Evolutionary conservation across 495 filamentous ascomycete species (phyloP), one percentile per base, ranked within the genome.

Genomic region (Penicillium longicatenatum): DNA sequence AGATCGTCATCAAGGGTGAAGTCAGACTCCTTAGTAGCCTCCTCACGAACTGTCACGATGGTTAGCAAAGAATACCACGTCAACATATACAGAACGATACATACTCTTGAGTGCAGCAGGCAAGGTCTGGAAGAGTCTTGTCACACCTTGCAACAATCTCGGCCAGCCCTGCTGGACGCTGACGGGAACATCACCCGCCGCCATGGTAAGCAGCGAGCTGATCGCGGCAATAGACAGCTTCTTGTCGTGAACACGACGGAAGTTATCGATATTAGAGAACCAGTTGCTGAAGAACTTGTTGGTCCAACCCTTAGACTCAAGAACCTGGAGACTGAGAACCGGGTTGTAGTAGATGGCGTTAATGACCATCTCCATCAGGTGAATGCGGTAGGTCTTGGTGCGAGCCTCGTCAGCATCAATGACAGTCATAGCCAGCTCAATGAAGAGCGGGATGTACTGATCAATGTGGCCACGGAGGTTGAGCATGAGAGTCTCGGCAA

Each of bases 321-420:
- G 79, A 19, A 95, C 83, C 50, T 91, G 90, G 29, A 98, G 81
- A 58, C 89, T 78, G 57, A 96, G 82, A 35, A 81, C 70, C 3
- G 94, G 91, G 75, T 97, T 96, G 77, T 98, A 98, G 80, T 98
- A 97, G 61, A 97, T 91, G 51, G 89, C 89, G 74, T 98, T 98
- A 81, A 98, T 94, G 51, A 98, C 85, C 89, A 98, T 96, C 78
- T 98, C 95, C 91, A 98, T 96, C 49, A 98, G 75, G 72, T 98
- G 93, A 43, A 98, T 90, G 61, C 88, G 85, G 76, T 97, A 96
- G 12, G 90, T 90, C 80, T 94, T 97, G 35, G 76, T 78, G 68
- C 87, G 90, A 35, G 88, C 79, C 55, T 96, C 89, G 20, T 79
- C 78, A 17, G 79, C 83, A 31, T 80, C 84, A 39, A 98, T 85